Percentiles rank a stretch among this genome's conserved stretches.
These are phyloP conservation scores for Mrakia blollopis DNA, from an alignment of 768 basidiomycete species.

Conservation along the genomic window DNA sequence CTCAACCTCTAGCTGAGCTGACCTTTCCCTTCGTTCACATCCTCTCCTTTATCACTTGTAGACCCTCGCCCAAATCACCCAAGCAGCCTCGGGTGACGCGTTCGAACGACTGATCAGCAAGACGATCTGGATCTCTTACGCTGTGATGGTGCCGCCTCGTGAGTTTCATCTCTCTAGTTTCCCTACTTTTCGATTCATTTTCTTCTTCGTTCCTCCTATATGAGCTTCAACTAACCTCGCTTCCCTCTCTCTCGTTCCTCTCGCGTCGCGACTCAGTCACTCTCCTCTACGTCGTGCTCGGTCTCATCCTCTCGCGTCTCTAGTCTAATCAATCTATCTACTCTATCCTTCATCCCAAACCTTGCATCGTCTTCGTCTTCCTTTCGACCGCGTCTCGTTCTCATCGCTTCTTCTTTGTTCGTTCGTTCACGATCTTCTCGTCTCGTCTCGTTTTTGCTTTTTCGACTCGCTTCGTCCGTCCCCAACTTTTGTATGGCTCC, in stretches of 20 bases:
- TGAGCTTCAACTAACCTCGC: neutral
- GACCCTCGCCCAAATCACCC: conserved; percentile 73
- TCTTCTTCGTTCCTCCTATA: neutral
- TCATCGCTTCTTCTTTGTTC: neutral
- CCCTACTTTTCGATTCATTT: no score
- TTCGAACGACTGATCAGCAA: conserved; percentile 87
- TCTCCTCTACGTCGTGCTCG: conserved; percentile 58
- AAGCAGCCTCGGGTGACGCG: conserved; percentile 74
- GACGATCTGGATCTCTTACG: conserved; percentile 92
- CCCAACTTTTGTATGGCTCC: no score
- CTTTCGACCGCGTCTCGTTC: neutral
- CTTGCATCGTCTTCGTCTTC: neutral
- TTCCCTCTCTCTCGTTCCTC: neutral
- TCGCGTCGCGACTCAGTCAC: neutral
- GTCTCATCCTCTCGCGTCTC: conserved; percentile 50
- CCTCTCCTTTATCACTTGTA: neutral
- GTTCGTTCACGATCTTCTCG: neutral
- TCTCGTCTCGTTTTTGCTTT: neutral
- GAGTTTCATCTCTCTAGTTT: conserved; percentile 2
- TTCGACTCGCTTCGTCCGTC: neutral
- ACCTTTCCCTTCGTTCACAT: neutral
- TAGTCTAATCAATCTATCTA: conserved; percentile 24
- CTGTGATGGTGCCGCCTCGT: conserved; percentile 72
- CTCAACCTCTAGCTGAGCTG: neutral
- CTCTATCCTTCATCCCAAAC: neutral